A percentile compares a stretch with the other conserved stretches of the same genome.
These are phyloP conservation scores for Candida germanica DNA, from an alignment of 805 yeast species.

Conservation along the genomic window DNA sequence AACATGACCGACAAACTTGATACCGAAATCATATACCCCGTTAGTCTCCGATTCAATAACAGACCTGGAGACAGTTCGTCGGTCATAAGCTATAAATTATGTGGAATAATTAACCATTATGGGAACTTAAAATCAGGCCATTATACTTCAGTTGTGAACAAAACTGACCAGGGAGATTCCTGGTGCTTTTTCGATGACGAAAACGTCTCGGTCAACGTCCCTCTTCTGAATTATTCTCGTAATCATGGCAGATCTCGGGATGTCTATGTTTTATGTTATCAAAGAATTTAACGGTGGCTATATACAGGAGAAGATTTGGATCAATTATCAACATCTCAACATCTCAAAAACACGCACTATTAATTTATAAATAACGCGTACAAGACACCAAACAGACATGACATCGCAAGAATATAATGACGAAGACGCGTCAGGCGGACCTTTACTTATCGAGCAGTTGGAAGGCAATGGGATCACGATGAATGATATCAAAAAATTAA, in stretches of 20 bases:
- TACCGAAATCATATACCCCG: slow-evolving; percentile 53
- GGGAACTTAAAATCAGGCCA: slow-evolving; percentile 75
- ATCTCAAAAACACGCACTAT: too few species aligned
- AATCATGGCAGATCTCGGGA: slow-evolving; percentile 51
- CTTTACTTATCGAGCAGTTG: slow-evolving; percentile 41
- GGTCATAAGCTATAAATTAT: slow-evolving; percentile 47
- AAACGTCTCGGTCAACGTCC: slow-evolving; percentile 39
- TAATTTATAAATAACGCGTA: too few species aligned
- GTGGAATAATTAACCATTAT: slow-evolving; percentile 66
- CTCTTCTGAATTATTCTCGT: too few species aligned
- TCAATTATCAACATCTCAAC: too few species aligned
- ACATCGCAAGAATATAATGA: slow-evolving; percentile 40
- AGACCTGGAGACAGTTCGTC: slow-evolving; percentile 17
- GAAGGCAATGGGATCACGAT: slow-evolving; percentile 85
- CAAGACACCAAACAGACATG: too few species aligned
- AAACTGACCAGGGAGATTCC: slow-evolving; percentile 35
- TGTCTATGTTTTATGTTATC: slow-evolving; percentile 71
- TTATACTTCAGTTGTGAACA: slow-evolving; percentile 66
- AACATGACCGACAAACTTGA: slow-evolving; percentile 52
- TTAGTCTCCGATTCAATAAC: slow-evolving; percentile 46
- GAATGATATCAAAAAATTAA: slow-evolving; percentile 73
- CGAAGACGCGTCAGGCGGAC: slow-evolving; percentile 39
- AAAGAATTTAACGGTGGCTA: slow-evolving; percentile 24
- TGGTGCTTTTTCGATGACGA: slow-evolving; percentile 84
- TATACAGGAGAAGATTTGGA: too few species aligned